phyloP scores from a whole-genome alignment of 2,329 filamentous ascomycete genomes.

The Chrysosporium queenslandicum region DNA sequence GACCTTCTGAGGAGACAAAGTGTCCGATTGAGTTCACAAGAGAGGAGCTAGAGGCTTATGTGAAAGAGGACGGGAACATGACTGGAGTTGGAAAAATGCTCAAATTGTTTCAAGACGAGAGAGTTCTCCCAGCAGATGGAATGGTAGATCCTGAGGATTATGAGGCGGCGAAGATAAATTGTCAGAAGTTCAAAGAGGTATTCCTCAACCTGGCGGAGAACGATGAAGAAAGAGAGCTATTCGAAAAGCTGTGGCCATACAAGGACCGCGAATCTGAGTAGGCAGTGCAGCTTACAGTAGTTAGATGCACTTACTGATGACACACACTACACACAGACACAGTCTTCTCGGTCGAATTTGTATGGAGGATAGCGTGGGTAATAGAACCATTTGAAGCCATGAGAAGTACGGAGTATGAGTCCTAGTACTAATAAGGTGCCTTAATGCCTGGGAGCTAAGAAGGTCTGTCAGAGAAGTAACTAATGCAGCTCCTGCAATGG shows the following conservation, averaged over 20 bases:
- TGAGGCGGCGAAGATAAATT: conserved; percentile 19
- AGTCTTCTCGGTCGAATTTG: background rate
- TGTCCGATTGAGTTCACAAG: conserved; percentile 22
- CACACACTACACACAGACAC: background rate
- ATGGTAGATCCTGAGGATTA: conserved; percentile 28
- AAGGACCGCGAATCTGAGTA: conserved; percentile 15
- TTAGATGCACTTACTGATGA: background rate
- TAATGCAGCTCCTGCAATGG: no score
- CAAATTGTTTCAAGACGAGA: conserved; percentile 23
- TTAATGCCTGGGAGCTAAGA: no score
- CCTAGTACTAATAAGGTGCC: no score
- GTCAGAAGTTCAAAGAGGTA: conserved; percentile 20
- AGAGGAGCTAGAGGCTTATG: conserved; percentile 21
- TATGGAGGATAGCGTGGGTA: no score
- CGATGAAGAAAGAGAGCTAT: conserved; percentile 21
- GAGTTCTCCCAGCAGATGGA: conserved; percentile 25
- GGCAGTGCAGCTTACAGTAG: background rate
- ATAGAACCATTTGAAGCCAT: no score
- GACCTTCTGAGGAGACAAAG: conserved; percentile 12
- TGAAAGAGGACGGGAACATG: conserved; percentile 26
- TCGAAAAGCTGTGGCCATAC: conserved; percentile 23
- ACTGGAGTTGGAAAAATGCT: conserved; percentile 25
- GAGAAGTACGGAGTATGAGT: no score
- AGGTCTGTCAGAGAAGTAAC: no score
- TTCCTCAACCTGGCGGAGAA: conserved; percentile 21